Conservation (phyloP, 371 early-diverging fungal species). For the Mucor circinelloides region DNA sequence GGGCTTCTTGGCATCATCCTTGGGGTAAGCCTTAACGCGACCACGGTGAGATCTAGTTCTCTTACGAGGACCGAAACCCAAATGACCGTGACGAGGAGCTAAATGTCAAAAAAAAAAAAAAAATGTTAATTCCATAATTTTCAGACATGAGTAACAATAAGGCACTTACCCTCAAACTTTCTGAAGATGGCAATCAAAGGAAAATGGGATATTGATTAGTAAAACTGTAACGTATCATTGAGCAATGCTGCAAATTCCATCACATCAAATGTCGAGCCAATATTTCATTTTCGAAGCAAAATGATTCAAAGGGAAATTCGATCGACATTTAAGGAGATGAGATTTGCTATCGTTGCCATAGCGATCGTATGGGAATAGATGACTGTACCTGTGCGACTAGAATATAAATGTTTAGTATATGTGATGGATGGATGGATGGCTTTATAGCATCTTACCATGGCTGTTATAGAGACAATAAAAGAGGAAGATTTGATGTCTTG, state of each 20-base stretch:
- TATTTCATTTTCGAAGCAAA: neutral
- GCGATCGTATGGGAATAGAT: neutral
- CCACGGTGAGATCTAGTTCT: slow-evolving; percentile 95
- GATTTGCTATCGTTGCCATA: neutral
- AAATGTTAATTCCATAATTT: neutral
- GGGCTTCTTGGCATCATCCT: slow-evolving; percentile 95
- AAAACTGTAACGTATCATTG: neutral
- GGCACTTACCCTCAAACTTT: slow-evolving; percentile 24
- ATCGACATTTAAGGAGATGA: neutral
- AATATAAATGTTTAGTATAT: slow-evolving; percentile 8
- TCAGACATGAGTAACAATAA: neutral
- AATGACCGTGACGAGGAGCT: slow-evolving; percentile 97
- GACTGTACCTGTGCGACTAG: slow-evolving; percentile 31
- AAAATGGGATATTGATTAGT: neutral
- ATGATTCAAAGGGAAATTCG: neutral
- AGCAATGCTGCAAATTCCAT: neutral
- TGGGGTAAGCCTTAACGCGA: slow-evolving; percentile 98
- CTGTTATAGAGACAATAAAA: slow-evolving; percentile 32
- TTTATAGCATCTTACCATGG: slow-evolving; percentile 18
- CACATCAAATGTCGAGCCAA: neutral
- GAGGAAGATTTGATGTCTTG: slow-evolving; percentile 14
- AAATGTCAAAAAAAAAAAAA: slow-evolving; percentile 5
- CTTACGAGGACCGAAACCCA: slow-evolving; percentile 99
- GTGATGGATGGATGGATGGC: slow-evolving; percentile 29
- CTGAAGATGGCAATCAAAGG: neutral